These are phyloP conservation scores for Hypomontagnella submonticulosa DNA, from an alignment of 495 filamentous ascomycete genomes.

Conservation along the genomic window DNA sequence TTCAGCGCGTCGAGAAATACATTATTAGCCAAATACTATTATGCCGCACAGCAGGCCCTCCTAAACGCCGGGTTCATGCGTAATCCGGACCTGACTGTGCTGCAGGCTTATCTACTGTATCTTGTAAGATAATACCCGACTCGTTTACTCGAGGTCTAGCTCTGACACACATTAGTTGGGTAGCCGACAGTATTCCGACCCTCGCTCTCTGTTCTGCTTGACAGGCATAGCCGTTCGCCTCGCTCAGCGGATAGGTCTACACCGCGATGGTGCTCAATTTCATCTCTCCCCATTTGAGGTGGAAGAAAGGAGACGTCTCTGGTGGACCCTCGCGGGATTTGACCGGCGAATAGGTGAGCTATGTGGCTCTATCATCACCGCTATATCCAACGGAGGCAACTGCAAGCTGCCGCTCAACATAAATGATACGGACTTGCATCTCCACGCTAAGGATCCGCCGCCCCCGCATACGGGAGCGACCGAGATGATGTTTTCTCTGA, in stretches of 20 bases:
- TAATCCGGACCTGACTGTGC: constrained; percentile 61
- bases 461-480: constrained; percentile 57
- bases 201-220: constrained; percentile 62
- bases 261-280: constrained; percentile 71
- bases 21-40: constrained; percentile 60
- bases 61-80: constrained; percentile 68
- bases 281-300: constrained; percentile 73
- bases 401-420: constrained; percentile 65
- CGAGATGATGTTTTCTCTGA: constrained; percentile 63
- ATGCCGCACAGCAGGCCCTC: constrained; percentile 65
- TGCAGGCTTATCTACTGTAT: constrained; percentile 68
- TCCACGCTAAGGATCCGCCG: constrained; percentile 59
- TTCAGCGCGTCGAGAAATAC: constrained; percentile 59
- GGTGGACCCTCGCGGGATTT: constrained; percentile 76
- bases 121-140: constrained; percentile 53
- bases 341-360: constrained; percentile 73
- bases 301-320: constrained; percentile 73
- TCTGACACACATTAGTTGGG: constrained; percentile 52
- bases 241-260: constrained; percentile 73
- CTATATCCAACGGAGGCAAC: constrained; percentile 59
- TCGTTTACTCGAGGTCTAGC: constrained; percentile 34
- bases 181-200: constrained; percentile 60
- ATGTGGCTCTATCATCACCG: constrained; percentile 71
- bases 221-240: constrained; percentile 74
- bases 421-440: constrained; percentile 65